Conservation (phyloP, 257 asterid species). For the Solanum neorickii region DNA sequence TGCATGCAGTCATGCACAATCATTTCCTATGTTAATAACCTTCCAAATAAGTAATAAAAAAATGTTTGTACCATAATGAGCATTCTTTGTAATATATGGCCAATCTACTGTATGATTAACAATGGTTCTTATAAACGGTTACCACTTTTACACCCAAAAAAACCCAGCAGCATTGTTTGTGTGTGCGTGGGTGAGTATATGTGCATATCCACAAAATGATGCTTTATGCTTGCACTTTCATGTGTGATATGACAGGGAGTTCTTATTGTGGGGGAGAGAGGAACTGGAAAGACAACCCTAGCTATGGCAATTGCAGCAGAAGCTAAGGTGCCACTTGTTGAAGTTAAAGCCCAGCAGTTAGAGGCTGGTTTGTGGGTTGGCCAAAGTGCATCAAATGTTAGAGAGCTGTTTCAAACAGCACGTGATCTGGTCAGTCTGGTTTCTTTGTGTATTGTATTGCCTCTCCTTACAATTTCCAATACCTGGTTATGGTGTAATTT, state of each 20-base stretch:
- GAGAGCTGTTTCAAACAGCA: slow-evolving; percentile 96
- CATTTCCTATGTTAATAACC: neutral
- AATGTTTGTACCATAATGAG: neutral
- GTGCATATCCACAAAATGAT: neutral
- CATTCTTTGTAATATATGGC: neutral
- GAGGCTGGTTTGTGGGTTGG: slow-evolving; percentile 98
- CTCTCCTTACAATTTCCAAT: neutral
- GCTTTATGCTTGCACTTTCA: neutral
- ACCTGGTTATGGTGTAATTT: slow-evolving; percentile 5
- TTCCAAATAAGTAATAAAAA: neutral
- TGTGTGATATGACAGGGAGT: slow-evolving; percentile 57
- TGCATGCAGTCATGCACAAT: neutral
- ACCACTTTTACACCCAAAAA: neutral
- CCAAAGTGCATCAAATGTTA: slow-evolving; percentile 93
- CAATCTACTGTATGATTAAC: neutral
- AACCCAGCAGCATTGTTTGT: neutral
- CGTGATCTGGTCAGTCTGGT: slow-evolving; percentile 69
- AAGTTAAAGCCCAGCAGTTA: slow-evolving; percentile 84
- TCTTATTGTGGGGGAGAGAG: slow-evolving; percentile 97
- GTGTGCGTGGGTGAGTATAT: neutral
- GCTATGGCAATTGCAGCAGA: slow-evolving; percentile 96
- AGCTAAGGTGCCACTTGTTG: slow-evolving; percentile 93
- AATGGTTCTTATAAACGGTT: neutral
- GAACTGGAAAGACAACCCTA: slow-evolving; percentile 95
- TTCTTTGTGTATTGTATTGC: neutral